phyloP scores from a whole-genome alignment of 2,329 filamentous ascomycete species.

The Calonectria ilicicola region DNA sequence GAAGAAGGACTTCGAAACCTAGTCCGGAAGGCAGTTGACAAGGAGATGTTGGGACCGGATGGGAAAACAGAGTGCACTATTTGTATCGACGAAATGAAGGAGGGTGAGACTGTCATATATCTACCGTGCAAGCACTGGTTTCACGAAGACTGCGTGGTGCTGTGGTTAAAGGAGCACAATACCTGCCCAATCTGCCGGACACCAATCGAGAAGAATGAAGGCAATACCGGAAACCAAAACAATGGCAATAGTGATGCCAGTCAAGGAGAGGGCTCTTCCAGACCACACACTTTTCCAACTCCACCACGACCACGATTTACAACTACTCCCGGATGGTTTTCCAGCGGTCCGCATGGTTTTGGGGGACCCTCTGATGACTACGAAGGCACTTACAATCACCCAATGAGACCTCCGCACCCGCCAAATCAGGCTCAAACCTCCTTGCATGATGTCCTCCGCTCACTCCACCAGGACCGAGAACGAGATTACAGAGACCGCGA shows the following conservation, averaged over 20 bases:
- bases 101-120: conserved; percentile 79
- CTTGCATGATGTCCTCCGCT: conserved; percentile 47
- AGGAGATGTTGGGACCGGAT: conserved; percentile 74
- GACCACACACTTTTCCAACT: conserved; percentile 21
- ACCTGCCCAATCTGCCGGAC: conserved; percentile 88
- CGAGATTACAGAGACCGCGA: conserved; percentile 36
- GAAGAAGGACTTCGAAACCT: conserved; percentile 79
- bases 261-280: conserved; percentile 22
- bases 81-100: conserved; percentile 86
- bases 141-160: conserved; percentile 82
- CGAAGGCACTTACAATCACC: conserved; percentile 26
- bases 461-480: conserved; percentile 42
- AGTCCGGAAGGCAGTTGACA: conserved; percentile 76
- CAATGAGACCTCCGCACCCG: conserved; percentile 35
- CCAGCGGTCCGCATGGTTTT: background rate
- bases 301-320: background rate
- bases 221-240: conserved; percentile 29
- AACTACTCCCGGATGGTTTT: conserved; percentile 23
- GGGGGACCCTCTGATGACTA: conserved; percentile 9
- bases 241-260: conserved; percentile 22
- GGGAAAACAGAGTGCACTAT: conserved; percentile 90
- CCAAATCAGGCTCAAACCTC: conserved; percentile 44
- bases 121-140: conserved; percentile 96
- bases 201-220: conserved; percentile 58
- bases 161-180: conserved; percentile 91